Conservation (phyloP, 345 rosid species). For the Pelargonium nanum region DNA sequence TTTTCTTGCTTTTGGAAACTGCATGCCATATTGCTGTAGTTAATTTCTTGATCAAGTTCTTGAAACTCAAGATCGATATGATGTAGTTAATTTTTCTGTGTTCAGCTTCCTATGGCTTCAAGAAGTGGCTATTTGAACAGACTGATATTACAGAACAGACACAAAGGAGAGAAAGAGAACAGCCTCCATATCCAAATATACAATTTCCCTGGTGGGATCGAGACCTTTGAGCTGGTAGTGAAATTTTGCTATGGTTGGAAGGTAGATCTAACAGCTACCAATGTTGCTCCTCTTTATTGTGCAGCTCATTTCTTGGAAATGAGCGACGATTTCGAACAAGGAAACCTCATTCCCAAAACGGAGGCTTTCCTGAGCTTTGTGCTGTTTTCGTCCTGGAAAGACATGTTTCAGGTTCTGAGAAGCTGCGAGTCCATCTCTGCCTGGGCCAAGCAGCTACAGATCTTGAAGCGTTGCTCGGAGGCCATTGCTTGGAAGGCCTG, state of each 20-base stretch:
- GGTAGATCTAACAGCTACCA: slow-evolving; percentile 34
- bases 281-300: slow-evolving; percentile 29
- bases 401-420: slow-evolving; percentile 28
- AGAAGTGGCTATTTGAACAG: slow-evolving; percentile 42
- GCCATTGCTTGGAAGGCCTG: slow-evolving; percentile 42
- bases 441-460: slow-evolving; percentile 28
- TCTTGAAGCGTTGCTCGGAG: slow-evolving; percentile 37
- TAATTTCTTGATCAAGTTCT: too few relatives aligned
- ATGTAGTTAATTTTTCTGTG: slow-evolving; percentile 1
- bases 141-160: slow-evolving; percentile 27
- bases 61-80: too few relatives aligned
- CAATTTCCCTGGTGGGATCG: slow-evolving; percentile 38
- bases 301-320: slow-evolving; percentile 53
- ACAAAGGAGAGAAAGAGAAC: slow-evolving; percentile 10
- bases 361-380: slow-evolving; percentile 29
- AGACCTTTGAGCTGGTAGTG: slow-evolving; percentile 28
- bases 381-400: slow-evolving; percentile 40
- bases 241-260: slow-evolving; percentile 49
- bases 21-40: too few relatives aligned
- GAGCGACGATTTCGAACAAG: slow-evolving; percentile 33
- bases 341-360: slow-evolving; percentile 34
- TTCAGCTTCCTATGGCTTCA: slow-evolving; percentile 47
- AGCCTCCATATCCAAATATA: slow-evolving; percentile 17
- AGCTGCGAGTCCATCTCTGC: slow-evolving; percentile 36
- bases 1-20: too few relatives aligned